Conservation (phyloP, 306 rosid species). For the Vigna angularis region DNA sequence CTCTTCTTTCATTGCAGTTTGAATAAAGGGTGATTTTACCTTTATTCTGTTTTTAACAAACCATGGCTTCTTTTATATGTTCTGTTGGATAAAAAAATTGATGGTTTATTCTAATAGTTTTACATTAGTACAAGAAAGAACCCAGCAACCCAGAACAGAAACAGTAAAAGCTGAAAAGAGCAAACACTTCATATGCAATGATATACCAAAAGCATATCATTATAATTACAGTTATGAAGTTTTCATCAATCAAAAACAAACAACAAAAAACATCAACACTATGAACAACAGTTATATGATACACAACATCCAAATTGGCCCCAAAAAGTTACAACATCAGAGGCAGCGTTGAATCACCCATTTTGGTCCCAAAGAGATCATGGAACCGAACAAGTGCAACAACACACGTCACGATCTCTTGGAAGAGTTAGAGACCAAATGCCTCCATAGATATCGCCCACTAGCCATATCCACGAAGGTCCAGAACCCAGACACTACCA, state of each 20-base stretch:
- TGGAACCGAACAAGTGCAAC: neutral
- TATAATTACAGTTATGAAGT: slow-evolving; percentile 13
- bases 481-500: slow-evolving; percentile 82
- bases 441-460: slow-evolving; percentile 94
- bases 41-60: neutral
- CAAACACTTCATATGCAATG: slow-evolving; percentile 11
- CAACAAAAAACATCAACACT: slow-evolving; percentile 39
- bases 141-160: slow-evolving; percentile 38
- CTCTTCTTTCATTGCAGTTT: neutral
- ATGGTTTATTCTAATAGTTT: neutral
- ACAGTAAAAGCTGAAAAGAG: slow-evolving; percentile 1
- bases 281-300: slow-evolving; percentile 46
- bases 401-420: slow-evolving; percentile 56
- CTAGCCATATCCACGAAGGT: slow-evolving; percentile 89
- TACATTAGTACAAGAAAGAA: slow-evolving; percentile 35
- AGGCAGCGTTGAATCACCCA: slow-evolving; percentile 27
- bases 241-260: slow-evolving; percentile 31
- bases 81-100: neutral
- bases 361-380: neutral
- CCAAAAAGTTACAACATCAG: slow-evolving; percentile 42
- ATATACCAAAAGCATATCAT: neutral
- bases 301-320: slow-evolving; percentile 42
- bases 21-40: neutral
- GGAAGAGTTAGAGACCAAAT: slow-evolving; percentile 60
- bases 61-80: neutral